Percentiles rank a stretch among this genome's conserved stretches.
Evolutionary conservation across 2,329 filamentous ascomycete species (phyloP).

Genomic region (Colletotrichum caudatum): DNA sequence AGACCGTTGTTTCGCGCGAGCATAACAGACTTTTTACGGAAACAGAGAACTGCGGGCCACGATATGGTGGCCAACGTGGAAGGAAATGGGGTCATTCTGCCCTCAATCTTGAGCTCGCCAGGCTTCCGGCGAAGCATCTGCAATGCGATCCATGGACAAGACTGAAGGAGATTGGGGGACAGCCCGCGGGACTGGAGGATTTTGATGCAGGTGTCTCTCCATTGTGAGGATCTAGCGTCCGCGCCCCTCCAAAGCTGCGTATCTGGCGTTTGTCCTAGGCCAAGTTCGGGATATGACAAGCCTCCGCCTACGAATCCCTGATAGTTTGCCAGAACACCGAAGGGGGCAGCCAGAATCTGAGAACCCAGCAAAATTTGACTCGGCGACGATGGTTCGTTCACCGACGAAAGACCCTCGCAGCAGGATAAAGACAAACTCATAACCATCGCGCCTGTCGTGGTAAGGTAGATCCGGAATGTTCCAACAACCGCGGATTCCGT

Average conservation of each 20-base stretch:
- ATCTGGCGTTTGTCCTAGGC: slow-evolving; percentile 64
- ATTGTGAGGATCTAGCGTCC: slow-evolving; percentile 57
- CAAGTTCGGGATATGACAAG: slow-evolving; percentile 51
- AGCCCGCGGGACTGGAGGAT: slow-evolving; percentile 65
- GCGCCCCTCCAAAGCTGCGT: slow-evolving; percentile 60
- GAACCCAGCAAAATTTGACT: slow-evolving; percentile 56
- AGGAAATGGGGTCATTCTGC: slow-evolving; percentile 53
- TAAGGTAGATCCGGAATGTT: slow-evolving; percentile 66
- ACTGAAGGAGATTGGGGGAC: slow-evolving; percentile 56
- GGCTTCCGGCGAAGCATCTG: slow-evolving; percentile 60
- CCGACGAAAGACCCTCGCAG: slow-evolving; percentile 60
- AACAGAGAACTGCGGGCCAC: slow-evolving; percentile 68
- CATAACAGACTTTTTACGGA: slow-evolving; percentile 61
- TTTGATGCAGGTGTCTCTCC: slow-evolving; percentile 64
- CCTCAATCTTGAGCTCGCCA: slow-evolving; percentile 57
- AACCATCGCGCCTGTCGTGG: slow-evolving; percentile 66
- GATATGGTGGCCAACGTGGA: slow-evolving; percentile 56
- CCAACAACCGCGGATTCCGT: slow-evolving; percentile 48
- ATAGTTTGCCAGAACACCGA: slow-evolving; percentile 62
- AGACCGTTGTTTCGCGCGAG: slow-evolving; percentile 54
- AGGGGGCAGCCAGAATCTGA: slow-evolving; percentile 66
- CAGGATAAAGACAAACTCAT: slow-evolving; percentile 62
- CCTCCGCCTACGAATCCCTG: slow-evolving; percentile 52
- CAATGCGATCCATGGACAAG: slow-evolving; percentile 64
- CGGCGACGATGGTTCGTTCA: slow-evolving; percentile 58